Percentiles rank a stretch among this genome's conserved stretches.
These are phyloP conservation scores for Phytophthora cactorum DNA, from an alignment of 352 stramenopile genomes.

Conservation along the genomic window DNA sequence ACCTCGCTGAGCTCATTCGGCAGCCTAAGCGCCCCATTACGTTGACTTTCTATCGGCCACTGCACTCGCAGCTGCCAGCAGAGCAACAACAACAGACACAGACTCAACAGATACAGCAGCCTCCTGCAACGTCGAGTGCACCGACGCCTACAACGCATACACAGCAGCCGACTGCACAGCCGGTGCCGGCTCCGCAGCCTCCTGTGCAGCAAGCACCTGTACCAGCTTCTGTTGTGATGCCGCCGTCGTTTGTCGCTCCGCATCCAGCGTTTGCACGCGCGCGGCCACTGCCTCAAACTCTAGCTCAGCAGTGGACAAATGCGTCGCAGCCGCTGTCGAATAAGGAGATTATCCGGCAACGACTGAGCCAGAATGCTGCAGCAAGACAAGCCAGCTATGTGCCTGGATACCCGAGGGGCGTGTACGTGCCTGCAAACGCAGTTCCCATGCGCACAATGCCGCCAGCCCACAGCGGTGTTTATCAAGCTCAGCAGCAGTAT, in stretches of 20 bases:
- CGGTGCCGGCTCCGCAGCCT: slow-evolving; percentile 7
- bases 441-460: slow-evolving; percentile 2
- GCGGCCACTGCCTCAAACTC: background rate
- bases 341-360: slow-evolving; percentile 24
- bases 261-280: slow-evolving; percentile 6
- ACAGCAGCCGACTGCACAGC: background rate
- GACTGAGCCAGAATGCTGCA: slow-evolving; percentile 23
- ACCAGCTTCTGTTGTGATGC: background rate
- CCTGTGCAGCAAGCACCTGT: slow-evolving; percentile 3
- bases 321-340: slow-evolving; percentile 8
- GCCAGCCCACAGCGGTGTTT: background rate
- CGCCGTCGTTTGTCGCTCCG: slow-evolving; percentile 17
- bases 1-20: slow-evolving; percentile 64
- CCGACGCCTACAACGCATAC: background rate
- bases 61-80: background rate
- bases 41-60: slow-evolving; percentile 51
- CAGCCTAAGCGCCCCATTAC: slow-evolving; percentile 46
- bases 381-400: slow-evolving; percentile 23
- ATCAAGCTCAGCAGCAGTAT: slow-evolving; percentile 17
- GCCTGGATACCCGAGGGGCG: slow-evolving; percentile 16
- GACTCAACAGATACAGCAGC: background rate
- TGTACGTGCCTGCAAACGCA: slow-evolving; percentile 8
- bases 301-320: slow-evolving; percentile 26
- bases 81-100: slow-evolving; percentile 10
- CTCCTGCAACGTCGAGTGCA: background rate